Percentiles rank a stretch among this genome's conserved stretches.
These are phyloP conservation scores for Populus hybrid DNA, from an alignment of 441 rosid genomes.

Conservation along the genomic window DNA sequence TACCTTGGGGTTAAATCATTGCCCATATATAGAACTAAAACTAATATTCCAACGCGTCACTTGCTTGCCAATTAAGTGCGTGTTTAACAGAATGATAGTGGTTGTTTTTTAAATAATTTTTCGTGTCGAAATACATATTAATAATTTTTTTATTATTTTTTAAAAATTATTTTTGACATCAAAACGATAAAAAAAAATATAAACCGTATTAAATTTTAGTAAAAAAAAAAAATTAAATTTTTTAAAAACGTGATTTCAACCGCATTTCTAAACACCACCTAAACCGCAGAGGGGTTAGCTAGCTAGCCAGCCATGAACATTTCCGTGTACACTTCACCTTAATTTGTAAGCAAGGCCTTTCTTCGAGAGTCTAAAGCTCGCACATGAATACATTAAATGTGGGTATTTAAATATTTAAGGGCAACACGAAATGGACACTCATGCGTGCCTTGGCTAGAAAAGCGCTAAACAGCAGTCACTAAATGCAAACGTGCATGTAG, in stretches of 20 bases:
- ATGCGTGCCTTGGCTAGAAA: slow-evolving; percentile 32
- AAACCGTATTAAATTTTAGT: too few relatives aligned
- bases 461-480: slow-evolving; percentile 39
- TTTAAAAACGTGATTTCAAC: too few relatives aligned
- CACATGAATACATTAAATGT: slow-evolving; percentile 15
- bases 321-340: not conserved
- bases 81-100: too few relatives aligned
- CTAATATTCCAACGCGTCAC: not conserved
- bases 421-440: slow-evolving; percentile 29
- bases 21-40: not conserved
- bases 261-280: too few relatives aligned
- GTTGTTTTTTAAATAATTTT: too few relatives aligned
- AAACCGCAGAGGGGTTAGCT: too few relatives aligned
- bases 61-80: not conserved
- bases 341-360: not conserved
- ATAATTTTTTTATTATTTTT: too few relatives aligned
- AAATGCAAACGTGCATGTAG: slow-evolving; percentile 50
- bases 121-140: too few relatives aligned
- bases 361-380: not conserved
- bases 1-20: not conserved
- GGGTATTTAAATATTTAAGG: slow-evolving; percentile 24
- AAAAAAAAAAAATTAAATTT: too few relatives aligned
- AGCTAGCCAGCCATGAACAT: not conserved
- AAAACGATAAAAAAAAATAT: too few relatives aligned
- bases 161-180: too few relatives aligned